Base-by-base conservation (phyloP, 1,139 yeast species). In the Ogataea hybrid region DNA sequence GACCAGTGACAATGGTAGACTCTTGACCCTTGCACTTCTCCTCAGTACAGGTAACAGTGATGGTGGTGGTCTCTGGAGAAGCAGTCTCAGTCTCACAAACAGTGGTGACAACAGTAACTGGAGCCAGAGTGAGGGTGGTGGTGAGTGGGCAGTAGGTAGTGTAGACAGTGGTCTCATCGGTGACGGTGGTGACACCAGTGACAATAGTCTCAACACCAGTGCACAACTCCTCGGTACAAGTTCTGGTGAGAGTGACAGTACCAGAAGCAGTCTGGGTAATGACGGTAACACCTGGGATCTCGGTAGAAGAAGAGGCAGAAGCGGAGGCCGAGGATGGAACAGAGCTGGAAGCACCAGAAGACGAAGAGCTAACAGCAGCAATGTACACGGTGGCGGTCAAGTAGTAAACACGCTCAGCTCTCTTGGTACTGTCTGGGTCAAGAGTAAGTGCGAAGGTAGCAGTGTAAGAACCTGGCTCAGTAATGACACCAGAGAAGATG, bases 121-220 rank as follows among this genome's bases (percentile, higher is more conserved):
- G 47, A 27, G 46, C 42, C 39, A 35, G 43, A 16, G 52, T 43
- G 16, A 28, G 51, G 29, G 46, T 31, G 18, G 47, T 32, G 28
- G 52, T 50, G 16, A 47, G 39, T 46, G 59, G 58, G 39, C 56
- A 52, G 52, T 48, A 50, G 25, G 59, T 56, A 28, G 54, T 51
- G 50, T 44, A 46, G 29, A 51, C 54, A 17, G 54, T 50, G 22
- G 45, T 48, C 35, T 37, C 52, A 10, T 47, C 49, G 18, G 49
- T 43, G 28, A 52, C 47, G 15, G 51, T 48, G 36, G 53, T 50
- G 28, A 45, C 47, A 42, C 51, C 52, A 23, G 49, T 49, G 22
- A 36, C 46, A 25, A 44, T 29, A 12, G 54, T 51, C 28, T 35
- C 42, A 28, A 36, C 42, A 27, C 49, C 52, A 21, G 43, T 21